phyloP scores from a whole-genome alignment of 1,284 basidiomycete genomes.

The Ganoderma resinaceum region DNA sequence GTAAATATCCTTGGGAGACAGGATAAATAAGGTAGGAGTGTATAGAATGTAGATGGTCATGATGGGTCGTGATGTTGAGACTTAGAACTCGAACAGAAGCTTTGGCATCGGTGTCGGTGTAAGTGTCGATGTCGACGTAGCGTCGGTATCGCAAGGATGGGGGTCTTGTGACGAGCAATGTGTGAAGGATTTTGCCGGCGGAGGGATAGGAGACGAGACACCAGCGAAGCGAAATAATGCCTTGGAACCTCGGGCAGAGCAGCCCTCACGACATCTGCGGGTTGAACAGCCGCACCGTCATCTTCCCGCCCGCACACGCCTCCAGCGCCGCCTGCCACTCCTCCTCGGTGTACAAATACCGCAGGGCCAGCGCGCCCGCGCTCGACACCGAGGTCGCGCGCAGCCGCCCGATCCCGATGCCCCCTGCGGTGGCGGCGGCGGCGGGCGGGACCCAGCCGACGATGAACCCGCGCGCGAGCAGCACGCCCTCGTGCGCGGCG shows the following conservation, averaged over 20 bases:
- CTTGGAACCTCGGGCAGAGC: too few species aligned
- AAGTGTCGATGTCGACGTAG: neutral
- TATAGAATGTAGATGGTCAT: constrained; percentile 20
- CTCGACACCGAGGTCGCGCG: constrained; percentile 48
- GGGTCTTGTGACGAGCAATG: neutral
- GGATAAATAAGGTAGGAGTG: constrained; percentile 21
- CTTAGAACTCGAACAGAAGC: neutral
- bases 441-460: constrained; percentile 48
- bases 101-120: neutral
- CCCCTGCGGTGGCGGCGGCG: constrained; percentile 16
- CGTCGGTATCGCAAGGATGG: neutral
- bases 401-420: constrained; percentile 33
- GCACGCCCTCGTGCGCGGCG: constrained; percentile 59
- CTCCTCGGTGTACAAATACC: constrained; percentile 46
- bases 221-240: neutral
- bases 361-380: constrained; percentile 37
- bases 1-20: constrained; percentile 8
- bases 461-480: constrained; percentile 58
- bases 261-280: constrained; percentile 31
- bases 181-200: neutral
- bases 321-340: constrained; percentile 50
- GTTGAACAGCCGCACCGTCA: constrained; percentile 43
- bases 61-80: constrained; percentile 30
- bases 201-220: neutral
- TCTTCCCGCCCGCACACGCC: constrained; percentile 39